phyloP scores from a whole-genome alignment of 2,329 filamentous ascomycete species.

The Drechslerella dactyloides region DNA sequence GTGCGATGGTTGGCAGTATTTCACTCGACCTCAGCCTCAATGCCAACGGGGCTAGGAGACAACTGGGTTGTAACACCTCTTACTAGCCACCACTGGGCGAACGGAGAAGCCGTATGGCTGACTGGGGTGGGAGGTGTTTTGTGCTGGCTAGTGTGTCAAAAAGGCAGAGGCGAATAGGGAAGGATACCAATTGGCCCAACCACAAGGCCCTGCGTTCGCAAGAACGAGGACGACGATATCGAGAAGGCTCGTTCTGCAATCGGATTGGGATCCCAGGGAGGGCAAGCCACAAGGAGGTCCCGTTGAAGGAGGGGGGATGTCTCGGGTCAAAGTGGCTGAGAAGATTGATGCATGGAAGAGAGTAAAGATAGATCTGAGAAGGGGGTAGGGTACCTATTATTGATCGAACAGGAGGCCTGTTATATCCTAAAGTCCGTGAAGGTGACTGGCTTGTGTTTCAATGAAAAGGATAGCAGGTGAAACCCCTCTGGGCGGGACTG shows the following conservation, averaged over 20 bases:
- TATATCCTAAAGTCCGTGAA: neutral
- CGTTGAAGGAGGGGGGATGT: constrained; percentile 5
- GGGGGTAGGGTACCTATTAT: no score
- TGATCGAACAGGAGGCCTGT: no score
- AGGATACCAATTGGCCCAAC: constrained; percentile 7
- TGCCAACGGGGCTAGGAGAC: constrained; percentile 4
- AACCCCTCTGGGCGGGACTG: neutral
- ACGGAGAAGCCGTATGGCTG: constrained; percentile 30
- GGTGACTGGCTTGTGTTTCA: neutral
- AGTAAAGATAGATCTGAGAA: neutral
- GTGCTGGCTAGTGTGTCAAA: constrained; percentile 1
- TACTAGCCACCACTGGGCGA: constrained; percentile 18
- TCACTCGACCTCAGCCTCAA: neutral
- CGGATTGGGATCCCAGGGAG: neutral
- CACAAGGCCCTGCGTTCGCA: neutral
- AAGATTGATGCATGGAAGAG: neutral
- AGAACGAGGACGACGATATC: neutral
- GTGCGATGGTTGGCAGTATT: neutral
- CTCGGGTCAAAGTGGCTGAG: neutral
- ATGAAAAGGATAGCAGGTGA: neutral
- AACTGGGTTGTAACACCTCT: constrained; percentile 1
- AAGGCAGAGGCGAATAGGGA: neutral
- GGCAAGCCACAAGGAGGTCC: neutral
- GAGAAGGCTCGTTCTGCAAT: constrained; percentile 8
- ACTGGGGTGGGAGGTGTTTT: neutral